Conservation (phyloP, 1,139 yeast genomes). For the Pichia sp. region DNA sequence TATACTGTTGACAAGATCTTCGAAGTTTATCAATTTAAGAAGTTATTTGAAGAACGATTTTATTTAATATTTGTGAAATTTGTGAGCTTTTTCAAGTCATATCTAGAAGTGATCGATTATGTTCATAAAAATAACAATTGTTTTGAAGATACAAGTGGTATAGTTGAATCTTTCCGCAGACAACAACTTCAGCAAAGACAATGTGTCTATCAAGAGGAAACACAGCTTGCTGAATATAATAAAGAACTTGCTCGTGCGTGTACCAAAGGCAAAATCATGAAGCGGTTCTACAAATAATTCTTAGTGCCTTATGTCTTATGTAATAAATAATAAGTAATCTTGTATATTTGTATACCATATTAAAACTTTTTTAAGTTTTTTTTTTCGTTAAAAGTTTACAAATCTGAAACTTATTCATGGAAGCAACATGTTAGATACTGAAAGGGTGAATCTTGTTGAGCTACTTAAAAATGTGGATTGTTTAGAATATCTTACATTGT, state of each 20-base stretch:
- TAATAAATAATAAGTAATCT: too few species aligned
- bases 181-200: not conserved
- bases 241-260: constrained; percentile 2
- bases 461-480: constrained; percentile 30
- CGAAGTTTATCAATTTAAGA: constrained; percentile 1
- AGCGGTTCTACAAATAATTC: constrained; percentile 3
- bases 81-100: not conserved
- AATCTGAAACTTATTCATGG: too few species aligned
- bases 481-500: constrained; percentile 20
- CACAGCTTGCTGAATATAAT: not conserved
- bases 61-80: constrained; percentile 1
- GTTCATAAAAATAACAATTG: too few species aligned
- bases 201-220: not conserved
- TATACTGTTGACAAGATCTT: constrained; percentile 4
- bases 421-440: constrained; percentile 7
- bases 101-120: not conserved
- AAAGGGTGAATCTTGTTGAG: constrained; percentile 7
- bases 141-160: not conserved
- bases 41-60: constrained; percentile 4
- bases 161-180: not conserved
- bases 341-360: too few species aligned
- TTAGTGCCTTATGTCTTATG: too few species aligned
- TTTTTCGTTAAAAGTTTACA: too few species aligned
- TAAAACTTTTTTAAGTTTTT: too few species aligned
- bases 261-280: constrained; percentile 4